Evolutionary conservation across 1,139 yeast species (phyloP), one percentile per base, ranked within the genome.

Genomic region (Zygosaccharomyces sapae): DNA sequence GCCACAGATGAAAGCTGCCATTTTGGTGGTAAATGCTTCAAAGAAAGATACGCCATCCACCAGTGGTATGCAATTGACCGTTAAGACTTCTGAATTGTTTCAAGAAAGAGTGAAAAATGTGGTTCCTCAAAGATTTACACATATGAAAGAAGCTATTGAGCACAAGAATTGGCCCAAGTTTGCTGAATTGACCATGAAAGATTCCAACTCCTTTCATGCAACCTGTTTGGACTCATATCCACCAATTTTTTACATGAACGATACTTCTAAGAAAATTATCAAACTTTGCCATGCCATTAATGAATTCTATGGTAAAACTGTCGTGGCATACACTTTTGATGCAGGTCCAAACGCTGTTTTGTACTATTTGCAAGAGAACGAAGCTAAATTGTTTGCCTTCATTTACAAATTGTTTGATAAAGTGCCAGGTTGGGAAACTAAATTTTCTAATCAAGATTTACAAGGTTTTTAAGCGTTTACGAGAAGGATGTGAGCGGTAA

Each of bases 321-420:
- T 89, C 46, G 97, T 96, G 19, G 97, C 97, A 33, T 92, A 92
- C 69, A 94, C 99, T 2, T 92, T 86, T 63, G 99, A 92, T 68
- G 99, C 99, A 34, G 99, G 99, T 62, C 98, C 99, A 66, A 92
- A 92, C 70, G 96, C 97, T 10, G 99, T 92, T 43, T 79, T 92
- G 53, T 92, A 92, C 72, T 92, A 90, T 67, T 81, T 84, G 63
- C 76, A 76, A 56, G 73, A 80, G 57, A 77, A 90, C 68, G 96
- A 89, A 68, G 62, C 70, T 24, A 74, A 73, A 55, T 83, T 92
- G 8, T 74, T 84, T 59, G 79, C 86, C 7, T 70, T 80, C 56
- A 66, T 85, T 46, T 70, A 81, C 66, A 70, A 72, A 50, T 68
- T 77, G 50, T 80, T 86, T 59, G 66, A 69, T 44, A 63, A 74